Percentiles rank a stretch among this genome's conserved stretches.
Conservation (phyloP, 106 monocot genomes). For the Allium fistulosum region DNA sequence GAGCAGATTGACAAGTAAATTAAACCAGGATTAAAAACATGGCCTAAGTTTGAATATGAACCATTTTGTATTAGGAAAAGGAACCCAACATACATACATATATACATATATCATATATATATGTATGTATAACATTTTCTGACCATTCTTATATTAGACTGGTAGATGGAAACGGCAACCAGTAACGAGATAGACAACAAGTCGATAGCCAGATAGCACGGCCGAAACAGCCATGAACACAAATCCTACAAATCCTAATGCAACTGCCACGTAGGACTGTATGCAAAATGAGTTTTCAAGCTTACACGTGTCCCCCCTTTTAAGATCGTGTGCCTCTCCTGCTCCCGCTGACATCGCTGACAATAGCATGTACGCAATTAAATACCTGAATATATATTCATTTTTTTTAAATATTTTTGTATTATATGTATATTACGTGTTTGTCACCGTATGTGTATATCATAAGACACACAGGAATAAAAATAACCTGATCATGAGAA, state of each 20-base stretch:
- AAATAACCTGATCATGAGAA: conserved; percentile 78
- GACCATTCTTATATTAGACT: no score
- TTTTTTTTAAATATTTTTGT: not conserved
- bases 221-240: conserved; percentile 51
- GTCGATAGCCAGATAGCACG: conserved; percentile 56
- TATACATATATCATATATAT: no score
- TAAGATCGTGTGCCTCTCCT: conserved; percentile 29
- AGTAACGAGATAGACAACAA: conserved; percentile 47
- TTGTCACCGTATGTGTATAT: not conserved
- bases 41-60: no score
- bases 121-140: no score
- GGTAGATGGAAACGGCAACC: conserved; percentile 47
- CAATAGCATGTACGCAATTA: conserved; percentile 56
- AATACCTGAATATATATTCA: conserved; percentile 25
- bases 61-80: no score
- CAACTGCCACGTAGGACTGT: conserved; percentile 63
- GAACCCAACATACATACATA: no score
- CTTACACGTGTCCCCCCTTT: conserved; percentile 8
- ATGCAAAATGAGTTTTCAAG: conserved; percentile 44
- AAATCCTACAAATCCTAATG: conserved; percentile 63
- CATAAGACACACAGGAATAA: not conserved
- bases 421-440: not conserved
- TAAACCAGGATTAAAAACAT: no score
- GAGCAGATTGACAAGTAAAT: no score
- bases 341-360: conserved; percentile 56